Evolutionary conservation across 768 basidiomycete species (phyloP), one percentile per base, ranked within the genome.

Genomic region (Lactarius hengduanensis): DNA sequence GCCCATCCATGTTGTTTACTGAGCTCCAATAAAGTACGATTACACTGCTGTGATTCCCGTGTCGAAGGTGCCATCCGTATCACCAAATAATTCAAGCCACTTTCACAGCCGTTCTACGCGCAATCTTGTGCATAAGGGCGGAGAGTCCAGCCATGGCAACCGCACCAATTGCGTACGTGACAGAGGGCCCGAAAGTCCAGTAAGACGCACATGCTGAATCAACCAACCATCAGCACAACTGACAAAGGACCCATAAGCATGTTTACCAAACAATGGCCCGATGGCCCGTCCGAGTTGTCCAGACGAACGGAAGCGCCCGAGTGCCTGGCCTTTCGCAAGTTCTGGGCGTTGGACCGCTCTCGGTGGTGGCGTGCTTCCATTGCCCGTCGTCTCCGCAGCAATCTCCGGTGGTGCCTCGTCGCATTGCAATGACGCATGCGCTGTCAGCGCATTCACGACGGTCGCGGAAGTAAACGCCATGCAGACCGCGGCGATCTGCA

Each of bases 401-500:
- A 83, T 75, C 15, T 76, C 82, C 41, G 62, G n/a, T 18, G 45
- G 57, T 7, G 61, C 56, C 34, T 94, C 92, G 73, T 96, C 92
- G 69, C 93, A 95, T 77, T 96, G 94, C 70, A 95, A 75, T 16
- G 94, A 95, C 11, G 96, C 96, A 69, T 89, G 86, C 30, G 95
- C 88, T 43, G 94, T 99, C 70, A 99, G 80, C 10, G 92, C 86
- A 73, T 91, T 98, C 68, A 99, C 96, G 59, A 97, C 96, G 1
- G 94, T 97, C 5, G 96, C 96, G 67, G 89, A 91, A 5, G 96
- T 97, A 79, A 94, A 97, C 4, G 94, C 94, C 78, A 98, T 82
- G 72, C 89, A 91, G 5, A 90, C 82, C 0, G 93, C 91, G 7
- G 92, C 89, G n/a, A 77, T 81, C 72, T 85, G 86, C 18, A 91